phyloP scores from a whole-genome alignment of 2,329 filamentous ascomycete species.

The Penicillium sp. region DNA sequence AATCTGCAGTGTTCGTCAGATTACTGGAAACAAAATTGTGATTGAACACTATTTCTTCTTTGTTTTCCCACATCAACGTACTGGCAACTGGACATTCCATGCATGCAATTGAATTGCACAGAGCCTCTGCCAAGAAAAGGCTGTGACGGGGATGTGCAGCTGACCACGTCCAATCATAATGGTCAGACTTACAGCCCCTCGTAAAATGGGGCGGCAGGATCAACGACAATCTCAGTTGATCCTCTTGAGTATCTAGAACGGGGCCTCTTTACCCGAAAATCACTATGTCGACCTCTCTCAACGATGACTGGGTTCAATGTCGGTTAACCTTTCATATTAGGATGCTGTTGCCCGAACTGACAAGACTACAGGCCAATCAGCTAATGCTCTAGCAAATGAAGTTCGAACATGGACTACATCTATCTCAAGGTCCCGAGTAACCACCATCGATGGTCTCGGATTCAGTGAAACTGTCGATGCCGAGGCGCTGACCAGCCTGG shows the following conservation, averaged over 20 bases:
- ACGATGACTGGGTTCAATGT: background rate
- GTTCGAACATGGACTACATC: slow-evolving; percentile 8
- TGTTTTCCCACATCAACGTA: no score
- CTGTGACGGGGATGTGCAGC: background rate
- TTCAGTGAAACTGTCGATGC: slow-evolving; percentile 9
- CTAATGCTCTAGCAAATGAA: slow-evolving; percentile 1
- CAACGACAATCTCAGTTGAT: background rate
- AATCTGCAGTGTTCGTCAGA: no score
- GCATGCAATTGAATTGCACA: background rate
- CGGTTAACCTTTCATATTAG: background rate
- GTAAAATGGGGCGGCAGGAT: background rate
- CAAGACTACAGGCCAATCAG: background rate
- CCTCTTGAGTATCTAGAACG: no score
- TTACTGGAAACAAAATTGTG: no score
- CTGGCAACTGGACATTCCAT: no score
- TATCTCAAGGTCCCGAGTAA: slow-evolving; percentile 9
- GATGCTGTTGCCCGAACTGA: background rate
- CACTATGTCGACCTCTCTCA: background rate
- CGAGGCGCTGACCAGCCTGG: slow-evolving; percentile 10
- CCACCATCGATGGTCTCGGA: slow-evolving; percentile 10
- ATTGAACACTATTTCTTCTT: no score
- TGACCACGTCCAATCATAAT: background rate
- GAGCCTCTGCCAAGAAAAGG: background rate
- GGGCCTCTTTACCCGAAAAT: background rate
- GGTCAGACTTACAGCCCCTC: background rate